A percentile compares a stretch with the other conserved stretches of the same genome.
Conservation (phyloP, 2,329 filamentous ascomycete species). For the Scopulariopsis brevicaulis region DNA sequence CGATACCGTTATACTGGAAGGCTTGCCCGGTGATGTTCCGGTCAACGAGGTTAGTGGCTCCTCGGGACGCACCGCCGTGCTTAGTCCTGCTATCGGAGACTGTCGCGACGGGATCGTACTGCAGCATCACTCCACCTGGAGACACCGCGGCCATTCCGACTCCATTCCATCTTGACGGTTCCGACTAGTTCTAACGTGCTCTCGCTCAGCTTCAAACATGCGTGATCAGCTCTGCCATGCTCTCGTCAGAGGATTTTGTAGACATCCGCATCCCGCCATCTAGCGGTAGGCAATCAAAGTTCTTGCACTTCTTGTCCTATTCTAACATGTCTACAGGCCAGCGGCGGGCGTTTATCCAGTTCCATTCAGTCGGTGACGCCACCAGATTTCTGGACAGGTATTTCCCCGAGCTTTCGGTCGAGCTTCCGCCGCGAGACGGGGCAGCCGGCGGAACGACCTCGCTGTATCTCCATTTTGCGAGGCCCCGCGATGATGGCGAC, state of each 20-base stretch:
- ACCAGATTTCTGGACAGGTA: conserved; percentile 28
- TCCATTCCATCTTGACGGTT: neutral
- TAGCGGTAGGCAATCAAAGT: conserved; percentile 14
- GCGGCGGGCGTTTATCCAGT: conserved; percentile 29
- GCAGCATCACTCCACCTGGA: neutral
- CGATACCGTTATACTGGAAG: conserved; percentile 43
- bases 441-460: conserved; percentile 23
- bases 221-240: conserved; percentile 19
- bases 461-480: conserved; percentile 28
- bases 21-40: conserved; percentile 34
- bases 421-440: conserved; percentile 23
- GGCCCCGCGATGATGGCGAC: conserved; percentile 22
- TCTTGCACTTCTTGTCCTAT: neutral
- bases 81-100: neutral
- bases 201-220: conserved; percentile 8
- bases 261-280: conserved; percentile 25
- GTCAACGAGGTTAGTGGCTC: conserved; percentile 36
- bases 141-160: neutral
- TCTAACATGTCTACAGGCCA: conserved; percentile 19
- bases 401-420: conserved; percentile 25
- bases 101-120: neutral
- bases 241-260: conserved; percentile 22
- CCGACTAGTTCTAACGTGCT: neutral
- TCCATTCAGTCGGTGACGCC: conserved; percentile 26
- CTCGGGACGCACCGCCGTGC: neutral